Base-by-base conservation (phyloP, 108 stramenopile genomes). In the Mediolabrus comicus region DNA sequence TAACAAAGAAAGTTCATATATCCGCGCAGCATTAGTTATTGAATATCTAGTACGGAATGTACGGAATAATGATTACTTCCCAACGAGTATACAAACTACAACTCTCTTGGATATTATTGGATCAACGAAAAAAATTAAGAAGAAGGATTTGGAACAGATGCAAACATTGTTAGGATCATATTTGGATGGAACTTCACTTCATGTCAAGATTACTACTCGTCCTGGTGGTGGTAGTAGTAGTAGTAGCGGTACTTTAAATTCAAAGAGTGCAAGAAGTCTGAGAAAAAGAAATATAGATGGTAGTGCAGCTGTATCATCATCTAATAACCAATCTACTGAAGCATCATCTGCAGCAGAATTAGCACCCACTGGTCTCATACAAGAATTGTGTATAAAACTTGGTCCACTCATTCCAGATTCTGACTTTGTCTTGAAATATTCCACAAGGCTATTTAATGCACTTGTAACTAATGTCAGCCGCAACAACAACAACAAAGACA, bases 361-460 rank as follows among this genome's bases (percentile, higher is more conserved):
- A 38, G 24, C 25, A 32, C 58, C 63, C 19, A 58, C 63, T 26
- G 26, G 64, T 43, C 70, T 79, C 34, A 71, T 79, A 27, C 29
- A 14, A 55, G 70, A 79, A 36, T 62, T 79, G 52, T 79, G 61
- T 39, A 79, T 79, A 19, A 53, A 53, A 35, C 77, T 79, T 0
- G 77, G 70, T 1, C 59, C 70, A 10, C 31, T 71, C 52, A 71
- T 79, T 26, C 30, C 77, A 5, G 69, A 79, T 67, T 64, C 77
- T 3, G 70, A 61, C 38, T 62, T 62, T 49, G 77, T 38, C 32
- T 31, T 35, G 11, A 61, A 64, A 11, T 71, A 62, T 52, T 69
- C 77, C 22, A 53, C 41, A 46, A 56, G 30, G 16, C 13, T 71
- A 3, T 75, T 75, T 54, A 27, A 59, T 26, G 19, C n/a, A 8